phyloP scores from a whole-genome alignment of 2,329 filamentous ascomycete species.

The Fusarium piperis region DNA sequence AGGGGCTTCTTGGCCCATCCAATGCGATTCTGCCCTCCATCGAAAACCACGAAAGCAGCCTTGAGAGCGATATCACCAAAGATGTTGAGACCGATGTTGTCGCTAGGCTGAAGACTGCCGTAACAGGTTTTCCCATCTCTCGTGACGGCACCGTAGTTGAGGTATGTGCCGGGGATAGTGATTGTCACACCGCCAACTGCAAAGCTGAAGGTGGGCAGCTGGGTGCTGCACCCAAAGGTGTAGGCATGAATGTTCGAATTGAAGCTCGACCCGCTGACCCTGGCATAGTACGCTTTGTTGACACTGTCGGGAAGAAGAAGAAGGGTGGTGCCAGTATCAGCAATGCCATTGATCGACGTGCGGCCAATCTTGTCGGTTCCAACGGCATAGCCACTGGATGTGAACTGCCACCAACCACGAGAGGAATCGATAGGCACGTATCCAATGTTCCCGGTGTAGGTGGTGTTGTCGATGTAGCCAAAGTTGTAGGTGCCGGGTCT shows the following conservation, averaged over 20 bases:
- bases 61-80: conserved; percentile 71
- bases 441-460: conserved; percentile 70
- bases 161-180: conserved; percentile 63
- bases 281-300: conserved; percentile 59
- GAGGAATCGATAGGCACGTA: conserved; percentile 69
- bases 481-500: conserved; percentile 75
- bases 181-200: conserved; percentile 68
- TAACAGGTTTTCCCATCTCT: conserved; percentile 64
- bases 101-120: conserved; percentile 72
- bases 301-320: conserved; percentile 66
- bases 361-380: conserved; percentile 44
- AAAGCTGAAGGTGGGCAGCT: conserved; percentile 61
- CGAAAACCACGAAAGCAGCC: conserved; percentile 67
- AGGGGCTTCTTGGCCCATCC: conserved; percentile 35
- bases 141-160: conserved; percentile 61
- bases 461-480: conserved; percentile 71
- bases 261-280: conserved; percentile 55
- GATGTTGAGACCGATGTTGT: conserved; percentile 60
- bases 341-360: conserved; percentile 53
- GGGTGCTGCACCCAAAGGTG: conserved; percentile 57
- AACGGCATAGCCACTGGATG: conserved; percentile 31
- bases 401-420: conserved; percentile 73
- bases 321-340: conserved; percentile 71
- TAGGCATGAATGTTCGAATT: conserved; percentile 54
- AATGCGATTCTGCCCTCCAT: conserved; percentile 47